Conservation (phyloP, 129 eudicot species). For the Smallanthus sonchifolius region DNA sequence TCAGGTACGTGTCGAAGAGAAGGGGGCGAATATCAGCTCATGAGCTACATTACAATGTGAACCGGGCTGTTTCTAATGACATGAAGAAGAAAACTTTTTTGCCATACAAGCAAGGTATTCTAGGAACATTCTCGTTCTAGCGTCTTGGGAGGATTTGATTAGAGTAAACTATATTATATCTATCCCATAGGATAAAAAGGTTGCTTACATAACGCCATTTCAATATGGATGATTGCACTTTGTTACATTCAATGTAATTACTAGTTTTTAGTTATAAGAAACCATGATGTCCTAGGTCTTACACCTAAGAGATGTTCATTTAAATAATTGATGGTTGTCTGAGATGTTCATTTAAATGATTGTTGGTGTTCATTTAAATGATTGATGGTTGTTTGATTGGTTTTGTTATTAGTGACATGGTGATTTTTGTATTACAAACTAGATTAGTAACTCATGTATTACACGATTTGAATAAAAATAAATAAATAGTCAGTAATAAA, state of each 20-base stretch:
- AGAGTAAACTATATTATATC: no score
- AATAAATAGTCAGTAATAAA: no score
- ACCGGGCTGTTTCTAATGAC: constrained; percentile 65
- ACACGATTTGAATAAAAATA: no score
- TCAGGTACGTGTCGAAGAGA: constrained; percentile 35
- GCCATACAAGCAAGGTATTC: constrained; percentile 84
- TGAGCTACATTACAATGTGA: constrained; percentile 70
- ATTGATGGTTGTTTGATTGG: no score
- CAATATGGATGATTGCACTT: not conserved
- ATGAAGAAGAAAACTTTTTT: constrained; percentile 79
- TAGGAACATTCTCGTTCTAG: constrained; percentile 60
- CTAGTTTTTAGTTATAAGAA: not conserved
- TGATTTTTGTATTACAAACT: no score
- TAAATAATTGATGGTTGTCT: no score
- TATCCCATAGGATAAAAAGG: no score
- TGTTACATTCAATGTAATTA: not conserved
- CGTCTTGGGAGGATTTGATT: no score
- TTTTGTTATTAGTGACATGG: no score
- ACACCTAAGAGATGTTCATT: not conserved
- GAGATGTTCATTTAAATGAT: no score
- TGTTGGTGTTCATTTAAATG: not conserved
- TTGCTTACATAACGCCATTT: constrained; percentile 22
- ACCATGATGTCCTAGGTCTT: not conserved
- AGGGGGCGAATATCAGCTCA: constrained; percentile 71
- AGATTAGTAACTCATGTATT: no score